These are phyloP conservation scores for Sporothrix variecibatus DNA, from an alignment of 2,329 filamentous ascomycete genomes.

Conservation along the genomic window DNA sequence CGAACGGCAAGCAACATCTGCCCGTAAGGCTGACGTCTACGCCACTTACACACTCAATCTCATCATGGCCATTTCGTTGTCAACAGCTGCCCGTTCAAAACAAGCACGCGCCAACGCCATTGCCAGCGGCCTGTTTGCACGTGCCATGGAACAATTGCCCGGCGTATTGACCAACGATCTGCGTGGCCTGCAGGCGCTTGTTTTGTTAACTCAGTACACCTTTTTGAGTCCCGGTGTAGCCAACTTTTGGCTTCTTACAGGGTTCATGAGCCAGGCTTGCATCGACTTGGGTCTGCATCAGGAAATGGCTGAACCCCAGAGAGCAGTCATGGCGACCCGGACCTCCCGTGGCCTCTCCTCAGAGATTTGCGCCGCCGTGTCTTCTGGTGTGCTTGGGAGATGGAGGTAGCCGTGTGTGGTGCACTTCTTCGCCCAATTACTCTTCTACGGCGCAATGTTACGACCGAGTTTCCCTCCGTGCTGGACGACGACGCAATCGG, in stretches of 20 bases:
- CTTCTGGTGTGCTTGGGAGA: constrained; percentile 62
- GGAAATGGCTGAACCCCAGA: constrained; percentile 47
- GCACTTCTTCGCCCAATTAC: constrained; percentile 22
- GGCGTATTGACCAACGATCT: constrained; percentile 21
- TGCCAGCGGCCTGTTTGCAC: constrained; percentile 16
- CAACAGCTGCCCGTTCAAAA: constrained; percentile 19
- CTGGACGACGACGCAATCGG: constrained; percentile 14
- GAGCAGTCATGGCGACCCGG: constrained; percentile 39
- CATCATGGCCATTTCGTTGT: constrained; percentile 24
- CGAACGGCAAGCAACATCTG: neutral
- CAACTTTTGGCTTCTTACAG: constrained; percentile 24
- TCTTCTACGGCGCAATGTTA: constrained; percentile 16
- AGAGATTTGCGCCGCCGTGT: constrained; percentile 77
- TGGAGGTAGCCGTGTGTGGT: constrained; percentile 24
- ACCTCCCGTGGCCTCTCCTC: constrained; percentile 43
- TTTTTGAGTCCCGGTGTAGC: constrained; percentile 23
- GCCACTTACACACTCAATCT: constrained; percentile 19
- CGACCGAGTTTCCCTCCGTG: constrained; percentile 11
- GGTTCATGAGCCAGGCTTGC: constrained; percentile 22
- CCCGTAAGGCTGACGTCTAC: neutral
- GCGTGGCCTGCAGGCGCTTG: constrained; percentile 22
- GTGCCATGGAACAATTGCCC: constrained; percentile 19
- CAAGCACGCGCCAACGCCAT: constrained; percentile 21
- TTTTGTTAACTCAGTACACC: constrained; percentile 21
- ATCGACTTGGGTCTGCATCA: constrained; percentile 66